Evolutionary conservation across 192 early-diverging fungal genomes (phyloP), one percentile per base, ranked within the genome.

Genomic region (Entophlyctis luteolus): DNA sequence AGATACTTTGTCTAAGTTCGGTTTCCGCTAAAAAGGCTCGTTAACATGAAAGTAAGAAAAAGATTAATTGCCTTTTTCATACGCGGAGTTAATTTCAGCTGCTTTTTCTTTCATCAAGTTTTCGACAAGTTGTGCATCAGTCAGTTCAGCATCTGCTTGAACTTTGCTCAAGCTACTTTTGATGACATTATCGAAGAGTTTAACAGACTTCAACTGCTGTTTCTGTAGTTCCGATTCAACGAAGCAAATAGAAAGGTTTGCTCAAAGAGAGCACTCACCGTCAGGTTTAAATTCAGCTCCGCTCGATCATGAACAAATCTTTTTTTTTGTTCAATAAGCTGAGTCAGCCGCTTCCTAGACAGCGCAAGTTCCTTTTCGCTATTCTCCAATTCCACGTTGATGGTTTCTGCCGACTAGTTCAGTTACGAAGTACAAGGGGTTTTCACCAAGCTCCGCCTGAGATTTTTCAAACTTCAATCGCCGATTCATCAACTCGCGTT

Each of bases 371-470:
- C 29, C 10, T 32, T 20, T 70, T 63, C 8, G 1, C 6, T 10
- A 18, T 5, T 20, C 0, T 65, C 12, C 48, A 32, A 67, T 65
- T 65, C 12, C 12, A 62, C 35, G 25, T 8, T 56, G 3, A 65
- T 34, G 29, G 27, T n/a, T 10, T 47, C 42, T 46, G 29, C 36
- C n/a, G n/a, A n/a, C n/a, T n/a, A n/a, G n/a, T n/a, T n/a, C n/a
- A n/a, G n/a, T n/a, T n/a, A n/a, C n/a, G n/a, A n/a, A n/a, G n/a
- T n/a, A 69, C 33, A 38, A 47, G 36, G 35, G 32, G 10, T 55
- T 45, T 74, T 16, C 62, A 85, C 81, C 80, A 34, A 86, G 42
- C 31, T 62, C 49, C 22, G 46, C 31, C 58, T 36, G 56, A 18
- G 46, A 54, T 10, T 48, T 37, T 35, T 87, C 75, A 62, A 72